Evolutionary conservation across 305 asterid genomes (phyloP).

Genomic region (Fraxinus floribunda): DNA sequence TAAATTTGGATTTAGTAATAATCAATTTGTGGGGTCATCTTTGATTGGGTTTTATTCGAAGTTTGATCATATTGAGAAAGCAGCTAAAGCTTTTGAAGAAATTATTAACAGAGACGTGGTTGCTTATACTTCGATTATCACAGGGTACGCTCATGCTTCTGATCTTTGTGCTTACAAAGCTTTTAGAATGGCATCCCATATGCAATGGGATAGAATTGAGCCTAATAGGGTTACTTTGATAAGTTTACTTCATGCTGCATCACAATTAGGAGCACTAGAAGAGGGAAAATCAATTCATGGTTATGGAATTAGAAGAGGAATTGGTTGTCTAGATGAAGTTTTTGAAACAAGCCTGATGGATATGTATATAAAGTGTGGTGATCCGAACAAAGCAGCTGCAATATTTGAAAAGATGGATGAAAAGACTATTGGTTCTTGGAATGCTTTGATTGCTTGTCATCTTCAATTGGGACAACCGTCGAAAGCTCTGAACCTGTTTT

Average conservation of each 20-base stretch:
- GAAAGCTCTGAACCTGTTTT: conserved; percentile 38
- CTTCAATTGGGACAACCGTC: conserved; percentile 38
- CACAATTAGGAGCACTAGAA: conserved; percentile 29
- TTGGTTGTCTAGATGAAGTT: conserved; percentile 46
- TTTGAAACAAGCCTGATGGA: conserved; percentile 52
- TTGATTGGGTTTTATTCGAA: conserved; percentile 38
- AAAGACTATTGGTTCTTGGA: conserved; percentile 44
- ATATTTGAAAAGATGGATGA: conserved; percentile 31
- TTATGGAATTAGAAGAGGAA: conserved; percentile 50
- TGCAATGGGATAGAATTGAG: conserved; percentile 50
- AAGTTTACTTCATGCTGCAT: conserved; percentile 55
- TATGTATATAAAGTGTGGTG: conserved; percentile 54
- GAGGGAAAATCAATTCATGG: conserved; percentile 56
- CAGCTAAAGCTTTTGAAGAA: conserved; percentile 60
- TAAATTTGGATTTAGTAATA: conserved; percentile 44
- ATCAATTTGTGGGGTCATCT: conserved; percentile 52
- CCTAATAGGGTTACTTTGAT: conserved; percentile 63
- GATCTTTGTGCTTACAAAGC: conserved; percentile 32
- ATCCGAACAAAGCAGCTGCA: conserved; percentile 31
- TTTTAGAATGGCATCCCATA: conserved; percentile 35
- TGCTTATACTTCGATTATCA: conserved; percentile 54
- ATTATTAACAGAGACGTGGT: conserved; percentile 52
- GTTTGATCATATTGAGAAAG: conserved; percentile 32
- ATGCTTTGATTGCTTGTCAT: conserved; percentile 48
- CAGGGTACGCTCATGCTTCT: conserved; percentile 42